Evolutionary conservation across 2,329 filamentous ascomycete genomes (phyloP).

Genomic region (Orbilia quercus): DNA sequence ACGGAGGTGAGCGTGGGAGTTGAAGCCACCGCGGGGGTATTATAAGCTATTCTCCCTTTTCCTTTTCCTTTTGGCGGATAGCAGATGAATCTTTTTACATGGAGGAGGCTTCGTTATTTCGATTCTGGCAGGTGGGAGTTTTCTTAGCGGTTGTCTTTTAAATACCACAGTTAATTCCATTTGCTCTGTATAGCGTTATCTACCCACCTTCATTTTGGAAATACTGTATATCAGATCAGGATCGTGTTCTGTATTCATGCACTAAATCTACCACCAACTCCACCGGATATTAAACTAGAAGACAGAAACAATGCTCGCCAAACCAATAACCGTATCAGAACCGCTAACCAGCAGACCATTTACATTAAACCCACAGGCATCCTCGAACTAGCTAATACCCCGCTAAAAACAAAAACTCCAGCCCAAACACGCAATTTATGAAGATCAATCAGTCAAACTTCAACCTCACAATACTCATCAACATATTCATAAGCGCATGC

Average conservation of each 20-base stretch:
- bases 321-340: too few species aligned
- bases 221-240: too few species aligned
- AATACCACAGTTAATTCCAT: not conserved
- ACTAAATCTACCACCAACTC: too few species aligned
- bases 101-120: too few species aligned
- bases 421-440: not conserved
- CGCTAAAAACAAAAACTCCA: not conserved
- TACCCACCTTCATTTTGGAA: too few species aligned
- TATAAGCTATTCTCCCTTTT: slow-evolving; percentile 55
- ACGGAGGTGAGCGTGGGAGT: slow-evolving; percentile 70
- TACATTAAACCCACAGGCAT: too few species aligned
- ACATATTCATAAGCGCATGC: slow-evolving; percentile 77
- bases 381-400: too few species aligned
- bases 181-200: not conserved
- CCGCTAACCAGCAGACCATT: too few species aligned
- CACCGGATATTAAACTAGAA: too few species aligned
- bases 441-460: slow-evolving; percentile 65
- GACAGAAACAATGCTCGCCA: not conserved
- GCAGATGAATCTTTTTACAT: not conserved
- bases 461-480: slow-evolving; percentile 75
- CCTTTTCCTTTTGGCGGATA: not conserved
- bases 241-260: too few species aligned
- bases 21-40: slow-evolving; percentile 71
- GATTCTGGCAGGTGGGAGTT: too few species aligned
- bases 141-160: not conserved